Conservation (phyloP, 768 basidiomycete genomes). For the Solioccasus polychromus region DNA sequence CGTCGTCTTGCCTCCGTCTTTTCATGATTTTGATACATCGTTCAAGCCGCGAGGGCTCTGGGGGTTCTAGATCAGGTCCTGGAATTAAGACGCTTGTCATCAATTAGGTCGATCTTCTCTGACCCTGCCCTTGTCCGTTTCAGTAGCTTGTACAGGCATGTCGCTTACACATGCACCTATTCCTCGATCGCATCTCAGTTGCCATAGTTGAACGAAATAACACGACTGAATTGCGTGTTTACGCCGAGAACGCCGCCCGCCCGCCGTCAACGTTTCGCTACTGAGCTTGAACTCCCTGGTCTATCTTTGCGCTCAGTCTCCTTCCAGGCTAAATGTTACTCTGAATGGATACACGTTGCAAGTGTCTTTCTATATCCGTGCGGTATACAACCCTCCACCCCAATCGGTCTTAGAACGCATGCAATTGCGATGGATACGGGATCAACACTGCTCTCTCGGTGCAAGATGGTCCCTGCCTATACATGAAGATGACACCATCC, state of each 20-base stretch:
- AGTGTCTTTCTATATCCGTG: constrained; percentile 9
- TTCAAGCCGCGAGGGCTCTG: neutral
- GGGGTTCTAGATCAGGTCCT: constrained; percentile 3
- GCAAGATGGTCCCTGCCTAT: neutral
- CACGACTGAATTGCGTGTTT: neutral
- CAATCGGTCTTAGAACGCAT: constrained; percentile 2
- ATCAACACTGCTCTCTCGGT: constrained; percentile 3
- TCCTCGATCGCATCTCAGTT: constrained; percentile 5
- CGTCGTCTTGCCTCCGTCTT: neutral
- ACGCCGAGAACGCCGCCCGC: neutral
- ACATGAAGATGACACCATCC: neutral
- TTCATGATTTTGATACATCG: neutral
- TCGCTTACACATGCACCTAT: neutral
- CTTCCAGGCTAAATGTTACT: neutral
- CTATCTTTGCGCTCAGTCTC: constrained; percentile 2
- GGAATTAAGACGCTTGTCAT: constrained; percentile 1
- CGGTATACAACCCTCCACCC: neutral
- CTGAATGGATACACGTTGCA: constrained; percentile 1
- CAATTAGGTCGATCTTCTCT: constrained; percentile 6
- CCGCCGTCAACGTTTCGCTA: neutral
- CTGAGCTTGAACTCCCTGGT: constrained; percentile 7
- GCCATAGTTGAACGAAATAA: neutral
- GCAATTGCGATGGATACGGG: constrained; percentile 17
- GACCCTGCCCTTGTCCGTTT: constrained; percentile 1
- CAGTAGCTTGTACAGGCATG: constrained; percentile 1